A percentile compares a stretch with the other conserved stretches of the same genome.
These are phyloP conservation scores for Suhomyces maxii DNA, from an alignment of 1,139 yeast genomes.

Conservation along the genomic window DNA sequence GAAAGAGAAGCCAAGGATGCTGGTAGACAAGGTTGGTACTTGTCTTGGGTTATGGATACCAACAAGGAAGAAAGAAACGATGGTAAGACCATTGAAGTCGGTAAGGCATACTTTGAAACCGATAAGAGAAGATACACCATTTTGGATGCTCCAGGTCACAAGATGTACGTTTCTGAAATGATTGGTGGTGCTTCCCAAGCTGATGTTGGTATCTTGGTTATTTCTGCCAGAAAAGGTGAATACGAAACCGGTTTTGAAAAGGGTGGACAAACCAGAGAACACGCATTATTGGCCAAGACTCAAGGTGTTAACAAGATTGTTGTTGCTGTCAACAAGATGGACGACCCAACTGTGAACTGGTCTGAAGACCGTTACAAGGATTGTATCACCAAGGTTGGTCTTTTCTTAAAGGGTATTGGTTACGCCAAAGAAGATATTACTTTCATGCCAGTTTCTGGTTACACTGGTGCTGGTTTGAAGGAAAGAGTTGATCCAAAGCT, in stretches of 20 bases:
- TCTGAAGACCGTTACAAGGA: conserved; percentile 94
- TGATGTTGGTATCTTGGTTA: conserved; percentile 94
- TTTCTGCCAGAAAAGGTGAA: conserved; percentile 98
- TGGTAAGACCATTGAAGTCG: conserved; percentile 99
- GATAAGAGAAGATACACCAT: conserved; percentile 97
- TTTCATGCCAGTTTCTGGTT: conserved; percentile 97
- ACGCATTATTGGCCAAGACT: conserved; percentile 94
- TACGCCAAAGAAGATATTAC: conserved; percentile 81
- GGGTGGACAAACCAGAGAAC: conserved; percentile 99
- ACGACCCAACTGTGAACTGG: conserved; percentile 96
- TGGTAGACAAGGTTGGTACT: conserved; percentile 99
- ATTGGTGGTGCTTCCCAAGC: conserved; percentile 99
- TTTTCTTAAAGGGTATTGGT: conserved; percentile 86
- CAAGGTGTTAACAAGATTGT: conserved; percentile 94
- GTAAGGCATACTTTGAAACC: conserved; percentile 95
- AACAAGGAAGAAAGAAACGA: conserved; percentile 97
- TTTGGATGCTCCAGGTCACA: conserved; percentile 99
- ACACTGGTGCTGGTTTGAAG: conserved; percentile 94
- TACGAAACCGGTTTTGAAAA: conserved; percentile 99
- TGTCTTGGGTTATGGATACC: conserved; percentile 99
- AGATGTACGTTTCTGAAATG: conserved; percentile 98
- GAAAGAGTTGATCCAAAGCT: conserved; percentile 69
- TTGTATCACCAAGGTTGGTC: conserved; percentile 79
- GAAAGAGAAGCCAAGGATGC: conserved; percentile 99
- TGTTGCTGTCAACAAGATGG: conserved; percentile 98